Evolutionary conservation across 495 filamentous ascomycete genomes (phyloP).

Genomic region (Daldinia vernicosa): DNA sequence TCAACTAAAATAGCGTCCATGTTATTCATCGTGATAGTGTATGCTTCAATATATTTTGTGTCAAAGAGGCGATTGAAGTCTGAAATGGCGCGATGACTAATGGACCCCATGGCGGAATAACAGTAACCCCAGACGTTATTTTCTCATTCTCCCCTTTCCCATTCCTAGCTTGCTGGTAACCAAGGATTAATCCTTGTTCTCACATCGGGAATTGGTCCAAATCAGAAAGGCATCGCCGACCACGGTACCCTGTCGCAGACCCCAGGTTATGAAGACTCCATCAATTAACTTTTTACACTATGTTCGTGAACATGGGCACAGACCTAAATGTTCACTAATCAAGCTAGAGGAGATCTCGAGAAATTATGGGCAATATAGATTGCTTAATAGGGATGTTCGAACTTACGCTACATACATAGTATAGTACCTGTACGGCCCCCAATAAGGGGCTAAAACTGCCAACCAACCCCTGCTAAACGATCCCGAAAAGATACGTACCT

Average conservation of each 20-base stretch:
- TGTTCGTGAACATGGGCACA: conserved; percentile 11
- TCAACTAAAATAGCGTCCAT: neutral
- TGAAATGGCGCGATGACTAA: conserved; percentile 16
- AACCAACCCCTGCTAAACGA: neutral
- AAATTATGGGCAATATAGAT: neutral
- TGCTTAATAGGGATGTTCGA: neutral
- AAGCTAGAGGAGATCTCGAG: conserved; percentile 24
- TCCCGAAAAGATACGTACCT: neutral
- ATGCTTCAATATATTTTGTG: neutral
- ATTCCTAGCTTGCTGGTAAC: conserved; percentile 8
- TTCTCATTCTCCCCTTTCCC: conserved; percentile 34
- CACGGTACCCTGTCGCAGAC: conserved; percentile 25
- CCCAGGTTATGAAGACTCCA: conserved; percentile 14
- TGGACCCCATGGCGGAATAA: neutral
- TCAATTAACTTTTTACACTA: neutral
- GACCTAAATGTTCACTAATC: conserved; percentile 14
- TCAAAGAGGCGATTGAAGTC: conserved; percentile 4
- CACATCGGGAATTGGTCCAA: conserved; percentile 34
- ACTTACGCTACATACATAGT: too few species aligned
- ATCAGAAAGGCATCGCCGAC: conserved; percentile 21
- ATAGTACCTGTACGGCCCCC: neutral
- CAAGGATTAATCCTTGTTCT: conserved; percentile 27
- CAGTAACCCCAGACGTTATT: conserved; percentile 34
- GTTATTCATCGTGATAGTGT: neutral
- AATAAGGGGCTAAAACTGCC: conserved; percentile 7